These are phyloP conservation scores for Xylaria sp. DNA, from an alignment of 2,329 filamentous ascomycete species.

Conservation along the genomic window DNA sequence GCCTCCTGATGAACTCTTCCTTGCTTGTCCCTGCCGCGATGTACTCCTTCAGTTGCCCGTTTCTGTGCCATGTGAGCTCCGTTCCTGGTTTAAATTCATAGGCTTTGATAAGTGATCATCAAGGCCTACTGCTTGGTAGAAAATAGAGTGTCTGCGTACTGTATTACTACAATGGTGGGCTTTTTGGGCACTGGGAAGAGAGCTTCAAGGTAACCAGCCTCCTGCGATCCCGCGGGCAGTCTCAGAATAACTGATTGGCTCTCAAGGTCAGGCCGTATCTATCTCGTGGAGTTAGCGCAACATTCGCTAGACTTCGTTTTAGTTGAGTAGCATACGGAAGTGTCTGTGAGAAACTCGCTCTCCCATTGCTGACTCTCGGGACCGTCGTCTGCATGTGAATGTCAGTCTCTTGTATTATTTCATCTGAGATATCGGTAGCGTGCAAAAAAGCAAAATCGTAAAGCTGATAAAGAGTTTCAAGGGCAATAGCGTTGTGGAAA, in stretches of 20 bases:
- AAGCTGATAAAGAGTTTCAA: background rate
- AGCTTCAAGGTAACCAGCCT: conserved; percentile 83
- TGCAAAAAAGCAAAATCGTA: background rate
- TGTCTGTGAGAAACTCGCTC: conserved; percentile 70
- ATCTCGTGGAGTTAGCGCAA: conserved; percentile 24
- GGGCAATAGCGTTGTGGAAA: background rate
- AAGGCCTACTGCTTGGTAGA: background rate
- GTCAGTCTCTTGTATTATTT: conserved; percentile 14
- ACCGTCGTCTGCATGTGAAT: conserved; percentile 67
- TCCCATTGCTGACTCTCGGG: conserved; percentile 80
- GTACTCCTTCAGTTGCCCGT: conserved; percentile 82
- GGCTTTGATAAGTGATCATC: background rate
- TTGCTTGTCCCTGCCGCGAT: conserved; percentile 72
- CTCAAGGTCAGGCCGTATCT: conserved; percentile 68
- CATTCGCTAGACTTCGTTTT: conserved; percentile 2
- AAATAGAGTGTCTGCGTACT: conserved; percentile 57
- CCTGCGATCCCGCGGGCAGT: conserved; percentile 77
- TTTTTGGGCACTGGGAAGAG: conserved; percentile 83
- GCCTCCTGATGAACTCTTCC: conserved; percentile 72
- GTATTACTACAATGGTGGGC: conserved; percentile 84
- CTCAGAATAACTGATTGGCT: conserved; percentile 76
- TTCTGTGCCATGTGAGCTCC: conserved; percentile 56
- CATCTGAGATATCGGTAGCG: too few species aligned
- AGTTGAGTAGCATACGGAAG: conserved; percentile 58
- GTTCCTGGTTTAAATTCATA: background rate